phyloP scores from a whole-genome alignment of 2,329 filamentous ascomycete genomes.

The Ceratocystis smalleyi region DNA sequence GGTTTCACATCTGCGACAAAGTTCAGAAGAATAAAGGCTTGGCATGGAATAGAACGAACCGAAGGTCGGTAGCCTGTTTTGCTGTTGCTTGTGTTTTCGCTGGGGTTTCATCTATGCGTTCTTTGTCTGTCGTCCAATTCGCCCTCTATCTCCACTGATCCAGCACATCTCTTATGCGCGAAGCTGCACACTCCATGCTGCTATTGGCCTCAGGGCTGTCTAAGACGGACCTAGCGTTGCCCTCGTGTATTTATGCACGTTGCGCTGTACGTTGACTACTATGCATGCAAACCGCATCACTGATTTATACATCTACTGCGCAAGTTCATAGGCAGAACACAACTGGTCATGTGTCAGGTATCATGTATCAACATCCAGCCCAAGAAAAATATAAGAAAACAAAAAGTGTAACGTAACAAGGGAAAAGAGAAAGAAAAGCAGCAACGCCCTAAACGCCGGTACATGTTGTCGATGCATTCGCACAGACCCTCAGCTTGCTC shows the following conservation, averaged over 20 bases:
- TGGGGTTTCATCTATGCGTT: background rate
- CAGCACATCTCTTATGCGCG: background rate
- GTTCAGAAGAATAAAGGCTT: background rate
- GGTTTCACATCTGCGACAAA: constrained; percentile 17
- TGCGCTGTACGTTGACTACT: too few relatives aligned
- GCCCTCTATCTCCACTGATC: background rate
- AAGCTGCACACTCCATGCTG: background rate
- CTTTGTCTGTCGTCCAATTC: background rate
- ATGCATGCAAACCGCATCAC: background rate
- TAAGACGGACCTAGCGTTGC: background rate
- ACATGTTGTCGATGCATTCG: constrained; percentile 1
- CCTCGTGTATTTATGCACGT: background rate
- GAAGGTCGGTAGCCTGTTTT: background rate
- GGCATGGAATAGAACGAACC: background rate
- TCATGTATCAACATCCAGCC: background rate
- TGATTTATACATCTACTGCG: background rate
- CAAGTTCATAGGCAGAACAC: background rate
- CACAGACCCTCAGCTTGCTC: background rate
- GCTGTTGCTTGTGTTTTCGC: background rate
- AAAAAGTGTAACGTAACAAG: background rate
- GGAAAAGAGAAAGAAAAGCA: background rate
- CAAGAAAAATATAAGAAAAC: too few relatives aligned
- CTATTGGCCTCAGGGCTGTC: background rate
- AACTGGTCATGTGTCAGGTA: background rate
- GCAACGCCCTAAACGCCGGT: constrained; percentile 9